Evolutionary conservation across 306 rosid species (phyloP).

Genomic region (Dicorynia guianensis): DNA sequence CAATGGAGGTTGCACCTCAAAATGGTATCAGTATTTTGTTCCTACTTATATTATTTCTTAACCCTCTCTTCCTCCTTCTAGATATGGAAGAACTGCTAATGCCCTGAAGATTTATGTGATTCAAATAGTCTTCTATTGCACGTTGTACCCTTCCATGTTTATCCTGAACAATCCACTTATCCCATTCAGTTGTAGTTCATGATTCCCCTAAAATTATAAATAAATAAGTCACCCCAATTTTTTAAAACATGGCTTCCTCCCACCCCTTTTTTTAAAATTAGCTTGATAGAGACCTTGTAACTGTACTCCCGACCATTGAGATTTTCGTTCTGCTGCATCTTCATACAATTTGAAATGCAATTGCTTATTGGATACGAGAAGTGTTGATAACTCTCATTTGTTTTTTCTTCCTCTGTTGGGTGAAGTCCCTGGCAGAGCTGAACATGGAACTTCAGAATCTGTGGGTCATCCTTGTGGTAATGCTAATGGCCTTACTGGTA

Average conservation of each 20-base stretch:
- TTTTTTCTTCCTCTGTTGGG: neutral
- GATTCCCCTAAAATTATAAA: neutral
- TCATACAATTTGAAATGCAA: no score
- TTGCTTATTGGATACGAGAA: no score
- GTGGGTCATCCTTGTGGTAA: slow-evolving; percentile 25
- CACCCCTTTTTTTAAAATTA: no score
- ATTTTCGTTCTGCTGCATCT: neutral
- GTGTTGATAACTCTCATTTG: no score
- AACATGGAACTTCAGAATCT: slow-evolving; percentile 40
- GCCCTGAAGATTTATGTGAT: no score
- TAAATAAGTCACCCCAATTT: neutral
- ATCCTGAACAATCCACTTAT: neutral
- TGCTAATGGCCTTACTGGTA: slow-evolving; percentile 44
- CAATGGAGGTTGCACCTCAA: slow-evolving; percentile 53
- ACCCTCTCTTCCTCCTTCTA: neutral
- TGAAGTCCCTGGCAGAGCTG: slow-evolving; percentile 39
- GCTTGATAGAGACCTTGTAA: no score
- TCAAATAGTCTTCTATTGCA: neutral
- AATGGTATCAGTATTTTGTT: slow-evolving; percentile 48
- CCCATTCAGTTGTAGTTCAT: neutral
- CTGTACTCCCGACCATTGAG: no score
- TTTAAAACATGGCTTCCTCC: no score
- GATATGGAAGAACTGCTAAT: slow-evolving; percentile 1
- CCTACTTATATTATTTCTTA: slow-evolving; percentile 22
- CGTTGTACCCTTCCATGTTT: neutral